Evolutionary conservation across 352 stramenopile species (phyloP).

Genomic region (Phytopythium sindhum): DNA sequence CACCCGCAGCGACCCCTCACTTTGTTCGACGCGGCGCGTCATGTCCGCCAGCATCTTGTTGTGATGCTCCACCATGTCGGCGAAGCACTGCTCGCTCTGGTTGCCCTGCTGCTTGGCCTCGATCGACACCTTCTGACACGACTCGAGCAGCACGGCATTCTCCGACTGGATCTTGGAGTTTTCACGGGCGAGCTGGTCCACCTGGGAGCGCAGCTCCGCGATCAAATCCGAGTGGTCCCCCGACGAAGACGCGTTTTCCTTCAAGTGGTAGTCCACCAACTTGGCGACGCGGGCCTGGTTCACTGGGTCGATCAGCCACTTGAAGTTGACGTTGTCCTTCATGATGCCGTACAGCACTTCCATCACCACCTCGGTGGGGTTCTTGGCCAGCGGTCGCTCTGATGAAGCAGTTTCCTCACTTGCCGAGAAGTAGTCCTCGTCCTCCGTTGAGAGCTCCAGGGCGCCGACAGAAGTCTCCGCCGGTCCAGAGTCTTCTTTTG

Average conservation of each 20-base stretch:
- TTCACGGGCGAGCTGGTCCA: conserved; percentile 56
- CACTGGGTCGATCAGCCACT: conserved; percentile 45
- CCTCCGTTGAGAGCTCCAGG: conserved; percentile 17
- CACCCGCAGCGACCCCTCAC: conserved; percentile 30
- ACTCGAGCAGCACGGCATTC: conserved; percentile 38
- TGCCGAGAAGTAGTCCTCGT: conserved; percentile 25
- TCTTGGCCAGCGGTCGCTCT: conserved; percentile 10
- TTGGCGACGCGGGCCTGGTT: conserved; percentile 50
- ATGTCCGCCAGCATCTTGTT: conserved; percentile 23
- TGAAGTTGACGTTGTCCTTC: conserved; percentile 56
- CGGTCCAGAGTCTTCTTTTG: neutral
- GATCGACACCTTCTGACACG: conserved; percentile 9
- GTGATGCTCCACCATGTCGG: conserved; percentile 7
- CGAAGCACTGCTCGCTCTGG: conserved; percentile 7
- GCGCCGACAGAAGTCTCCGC: conserved; percentile 9
- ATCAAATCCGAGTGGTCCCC: conserved; percentile 32
- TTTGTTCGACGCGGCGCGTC: conserved; percentile 30
- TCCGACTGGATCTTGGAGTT: conserved; percentile 61
- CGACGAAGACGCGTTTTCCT: conserved; percentile 17
- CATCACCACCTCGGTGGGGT: conserved; percentile 52
- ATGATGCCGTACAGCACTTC: conserved; percentile 56
- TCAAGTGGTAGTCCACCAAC: conserved; percentile 45
- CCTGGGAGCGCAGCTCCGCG: conserved; percentile 45
- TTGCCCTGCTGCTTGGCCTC: conserved; percentile 19
- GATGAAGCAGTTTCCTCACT: conserved; percentile 18